Evolutionary conservation across 176 grass and related monocot genomes (phyloP), one percentile per base, ranked within the genome.

Genomic region (Musa acuminata): DNA sequence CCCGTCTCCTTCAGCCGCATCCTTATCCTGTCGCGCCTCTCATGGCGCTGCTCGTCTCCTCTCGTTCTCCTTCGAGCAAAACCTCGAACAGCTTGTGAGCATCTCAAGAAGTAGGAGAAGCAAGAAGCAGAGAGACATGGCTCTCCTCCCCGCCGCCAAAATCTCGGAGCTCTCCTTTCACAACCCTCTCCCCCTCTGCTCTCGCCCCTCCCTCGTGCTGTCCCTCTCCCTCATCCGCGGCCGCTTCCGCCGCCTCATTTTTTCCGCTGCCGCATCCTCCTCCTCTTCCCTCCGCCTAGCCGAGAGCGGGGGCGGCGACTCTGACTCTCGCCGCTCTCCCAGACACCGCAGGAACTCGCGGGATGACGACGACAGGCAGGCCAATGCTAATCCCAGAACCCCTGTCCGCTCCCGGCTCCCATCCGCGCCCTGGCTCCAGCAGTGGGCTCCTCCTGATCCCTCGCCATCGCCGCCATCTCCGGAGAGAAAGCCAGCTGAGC

Each of bases 391-490:
- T 29, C 22, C 69, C 13, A 52, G 35, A 63, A 49, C 76, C 1
- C 51, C 79, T n/a, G 22, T n/a, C 76, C 77, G 19, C 2, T 78
- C 79, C 51, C 67, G 55, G 0, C 13, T 48, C 2, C 69, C 68
- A 19, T 80, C 78, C 22, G 63, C 88, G 8, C 88, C 82, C 22
- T 98, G 94, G 94, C 68, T 98, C 53, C 86, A 91, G 80, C 84
- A 87, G 62, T 93, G 88, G 90, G 62, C 74, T 0, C 86, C 84
- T 2, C 11, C 85, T 19, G 90, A 85, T 51, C 82, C 78, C 0
- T 72, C 86, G 13, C 26, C 76, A 13, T 82, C 85, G 0, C 53
- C 79, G 78, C 82, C 49, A 51, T 82, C 54, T 78, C 74, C 12
- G 17, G 35, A 52, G 59, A 72, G 63, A n/a, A 68, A 74, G 20